Conservation (phyloP, 2,329 filamentous ascomycete species). For the Sporothrix humicola region DNA sequence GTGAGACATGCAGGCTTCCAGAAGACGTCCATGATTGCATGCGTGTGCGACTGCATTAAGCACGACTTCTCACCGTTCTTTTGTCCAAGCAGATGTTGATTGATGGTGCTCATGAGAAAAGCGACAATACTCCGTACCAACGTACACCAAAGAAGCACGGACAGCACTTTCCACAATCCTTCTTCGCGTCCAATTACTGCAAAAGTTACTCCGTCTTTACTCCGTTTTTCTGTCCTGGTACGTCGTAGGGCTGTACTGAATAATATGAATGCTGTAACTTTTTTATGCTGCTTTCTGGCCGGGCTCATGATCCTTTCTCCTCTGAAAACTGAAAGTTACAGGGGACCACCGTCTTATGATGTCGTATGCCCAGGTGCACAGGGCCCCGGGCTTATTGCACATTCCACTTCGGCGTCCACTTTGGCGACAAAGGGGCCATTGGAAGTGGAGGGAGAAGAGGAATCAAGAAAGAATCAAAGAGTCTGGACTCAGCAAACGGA, state of each 20-base stretch:
- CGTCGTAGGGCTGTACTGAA: neutral
- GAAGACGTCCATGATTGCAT: neutral
- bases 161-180: neutral
- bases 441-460: neutral
- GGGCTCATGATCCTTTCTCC: too few species aligned
- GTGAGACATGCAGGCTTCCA: conserved; percentile 28
- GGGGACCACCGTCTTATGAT: neutral
- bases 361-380: neutral
- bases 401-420: neutral
- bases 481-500: neutral
- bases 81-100: too few species aligned
- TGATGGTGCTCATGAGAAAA: too few species aligned
- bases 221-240: neutral
- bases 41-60: neutral
- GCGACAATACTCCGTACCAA: too few species aligned
- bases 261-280: too few species aligned
- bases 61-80: conserved; percentile 15
- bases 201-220: neutral
- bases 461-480: neutral
- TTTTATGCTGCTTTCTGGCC: too few species aligned
- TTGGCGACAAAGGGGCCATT: neutral
- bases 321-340: too few species aligned
- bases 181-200: neutral
- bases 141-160: too few species aligned
- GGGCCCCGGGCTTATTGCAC: neutral